Conservation (phyloP, 352 stramenopile genomes). For the Plasmopara viticola region DNA sequence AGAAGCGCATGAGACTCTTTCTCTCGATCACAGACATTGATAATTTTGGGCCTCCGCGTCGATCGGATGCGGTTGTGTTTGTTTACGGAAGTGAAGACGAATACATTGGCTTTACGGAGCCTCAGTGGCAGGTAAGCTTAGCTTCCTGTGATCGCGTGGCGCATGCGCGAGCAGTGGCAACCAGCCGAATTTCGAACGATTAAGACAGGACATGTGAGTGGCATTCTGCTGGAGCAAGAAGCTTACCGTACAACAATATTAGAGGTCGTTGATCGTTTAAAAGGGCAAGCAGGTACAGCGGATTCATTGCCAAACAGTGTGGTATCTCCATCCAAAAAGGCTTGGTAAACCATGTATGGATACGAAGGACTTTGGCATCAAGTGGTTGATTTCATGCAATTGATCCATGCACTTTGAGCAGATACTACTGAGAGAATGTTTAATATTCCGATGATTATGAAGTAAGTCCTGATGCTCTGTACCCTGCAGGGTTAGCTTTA, state of each 20-base stretch:
- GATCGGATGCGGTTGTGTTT: conserved; percentile 66
- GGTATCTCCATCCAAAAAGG: conserved; percentile 2
- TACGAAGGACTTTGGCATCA: too few species aligned
- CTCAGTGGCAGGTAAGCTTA: conserved; percentile 46
- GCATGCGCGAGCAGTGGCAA: conserved; percentile 50
- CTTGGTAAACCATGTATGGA: too few species aligned
- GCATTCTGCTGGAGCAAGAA: conserved; percentile 67
- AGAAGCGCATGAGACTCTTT: conserved; percentile 73
- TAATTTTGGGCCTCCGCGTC: conserved; percentile 61
- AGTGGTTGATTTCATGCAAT: too few species aligned
- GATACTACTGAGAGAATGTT: too few species aligned
- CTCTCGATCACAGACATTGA: conserved; percentile 80
- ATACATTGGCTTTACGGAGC: conserved; percentile 59
- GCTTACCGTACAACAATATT: conserved; percentile 66
- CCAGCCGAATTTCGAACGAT: conserved; percentile 52
- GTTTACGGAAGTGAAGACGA: conserved; percentile 71
- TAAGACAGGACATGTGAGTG: conserved; percentile 71
- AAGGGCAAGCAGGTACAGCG: conserved; percentile 8
- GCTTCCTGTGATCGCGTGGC: conserved; percentile 2
- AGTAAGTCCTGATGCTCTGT: too few species aligned
- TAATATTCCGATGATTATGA: too few species aligned
- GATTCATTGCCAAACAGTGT: conserved; percentile 10
- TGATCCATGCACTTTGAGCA: too few species aligned
- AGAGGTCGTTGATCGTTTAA: conserved; percentile 43
- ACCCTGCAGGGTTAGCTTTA: too few species aligned